Evolutionary conservation across 164 flowering plant genomes (phyloP), one percentile per base, ranked within the genome.

Genomic region (Macadamia tetraphylla): DNA sequence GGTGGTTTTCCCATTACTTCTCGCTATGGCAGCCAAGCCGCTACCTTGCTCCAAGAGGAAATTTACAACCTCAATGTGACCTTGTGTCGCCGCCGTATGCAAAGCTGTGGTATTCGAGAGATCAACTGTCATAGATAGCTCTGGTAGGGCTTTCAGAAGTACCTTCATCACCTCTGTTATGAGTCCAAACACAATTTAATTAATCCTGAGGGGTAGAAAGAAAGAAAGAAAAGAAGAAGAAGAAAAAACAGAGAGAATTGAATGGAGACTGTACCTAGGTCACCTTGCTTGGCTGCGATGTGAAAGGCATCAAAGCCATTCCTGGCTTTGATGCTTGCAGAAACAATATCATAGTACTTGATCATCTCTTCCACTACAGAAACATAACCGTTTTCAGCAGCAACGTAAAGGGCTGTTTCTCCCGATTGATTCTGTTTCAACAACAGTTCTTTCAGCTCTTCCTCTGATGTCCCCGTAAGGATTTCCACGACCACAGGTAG

Each of bases 271-370:
- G 48, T 81, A 91, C 98, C 97, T 29, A 88, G 74, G 75, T 90
- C 88, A 32, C 97, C 97, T 88, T 89, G 97, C 74, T 88, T 92
- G 55, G 95, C 94, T 58, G 99, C 99, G 68, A 94, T 87, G 73
- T 92, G 99, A 71, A 94, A 84, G 0, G 99, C 97, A 73, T 94
- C 99, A 65, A 80, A 92, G 0, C 99, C 97, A 75, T 90, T 92
- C 60, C 78, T 87, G 2, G 99, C 99, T 71, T 86, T 94, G 70
- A 92, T 86, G 17, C 87, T 84, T 56, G 94, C 97, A 35, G 83
- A 77, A 9, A 46, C 82, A 40, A 85, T 76, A 74, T 88, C 95
- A 79, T 85, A 84, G 67, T 73, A 82, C 55, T 84, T 82, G 32
- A 92, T 88, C 95, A 94, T 80, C 82, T 85, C 94, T 65, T 71